phyloP scores from a whole-genome alignment of 345 rosid genomes.

The sweet orange (Citrus sinensis) region DVS_A1.0 CM039167.1:9372001-9372500 shows the following conservation, averaged over 20 bases:
- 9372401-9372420: slow-evolving; percentile 62
- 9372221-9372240: neutral
- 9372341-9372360: neutral
- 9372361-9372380: neutral
- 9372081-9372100: neutral
- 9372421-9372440: slow-evolving; percentile 87
- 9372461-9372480: neutral
- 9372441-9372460: slow-evolving; percentile 45
- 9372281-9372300: neutral
- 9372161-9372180: neutral
- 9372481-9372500: neutral
- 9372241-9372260: neutral
- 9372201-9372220: neutral
- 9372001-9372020: neutral
- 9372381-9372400: slow-evolving; percentile 70
- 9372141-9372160: neutral
- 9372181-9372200: neutral
- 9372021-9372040: neutral
- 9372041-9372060: neutral
- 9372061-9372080: neutral
- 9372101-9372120: neutral
- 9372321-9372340: neutral
- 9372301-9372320: neutral
- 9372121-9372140: neutral
- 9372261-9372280: neutral